Percentiles rank a stretch among this genome's conserved stretches.
Evolutionary conservation across 257 asterid genomes (phyloP).

Genomic region (Lycium ferocissimum): DNA sequence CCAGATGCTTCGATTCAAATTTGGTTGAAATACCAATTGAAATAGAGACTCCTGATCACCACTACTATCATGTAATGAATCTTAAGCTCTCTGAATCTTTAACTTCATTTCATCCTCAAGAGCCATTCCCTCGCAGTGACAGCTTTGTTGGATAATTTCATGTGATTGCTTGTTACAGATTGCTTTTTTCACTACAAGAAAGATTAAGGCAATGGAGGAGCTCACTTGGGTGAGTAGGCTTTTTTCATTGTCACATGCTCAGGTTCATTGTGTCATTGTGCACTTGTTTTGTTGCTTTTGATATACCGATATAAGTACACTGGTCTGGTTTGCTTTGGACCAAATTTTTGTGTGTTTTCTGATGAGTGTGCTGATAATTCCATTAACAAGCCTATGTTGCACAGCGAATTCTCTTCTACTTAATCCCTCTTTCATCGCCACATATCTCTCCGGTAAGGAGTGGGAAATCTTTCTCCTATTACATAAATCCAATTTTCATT

Average conservation of each 20-base stretch:
- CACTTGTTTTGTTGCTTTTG: conserved; percentile 20
- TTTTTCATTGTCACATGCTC: neutral
- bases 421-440: conserved; percentile 12
- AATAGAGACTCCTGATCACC: conserved; percentile 87
- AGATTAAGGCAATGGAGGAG: conserved; percentile 88
- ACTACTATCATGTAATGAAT: conserved; percentile 78
- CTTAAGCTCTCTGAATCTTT: conserved; percentile 32
- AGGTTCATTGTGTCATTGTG: neutral
- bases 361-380: neutral
- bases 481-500: neutral
- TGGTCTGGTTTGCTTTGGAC: neutral
- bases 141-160: neutral
- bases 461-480: neutral
- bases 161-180: conserved; percentile 60
- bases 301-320: neutral
- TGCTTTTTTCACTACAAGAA: conserved; percentile 84
- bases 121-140: conserved; percentile 33
- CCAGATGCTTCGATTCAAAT: conserved; percentile 82
- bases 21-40: conserved; percentile 91
- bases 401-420: neutral
- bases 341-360: neutral
- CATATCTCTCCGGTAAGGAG: neutral
- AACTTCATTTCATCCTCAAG: conserved; percentile 24
- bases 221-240: conserved; percentile 83
- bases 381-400: neutral